Evolutionary conservation across 2,329 filamentous ascomycete genomes (phyloP), one percentile per base, ranked within the genome.

Genomic region (Fusarium agapanthi): DNA sequence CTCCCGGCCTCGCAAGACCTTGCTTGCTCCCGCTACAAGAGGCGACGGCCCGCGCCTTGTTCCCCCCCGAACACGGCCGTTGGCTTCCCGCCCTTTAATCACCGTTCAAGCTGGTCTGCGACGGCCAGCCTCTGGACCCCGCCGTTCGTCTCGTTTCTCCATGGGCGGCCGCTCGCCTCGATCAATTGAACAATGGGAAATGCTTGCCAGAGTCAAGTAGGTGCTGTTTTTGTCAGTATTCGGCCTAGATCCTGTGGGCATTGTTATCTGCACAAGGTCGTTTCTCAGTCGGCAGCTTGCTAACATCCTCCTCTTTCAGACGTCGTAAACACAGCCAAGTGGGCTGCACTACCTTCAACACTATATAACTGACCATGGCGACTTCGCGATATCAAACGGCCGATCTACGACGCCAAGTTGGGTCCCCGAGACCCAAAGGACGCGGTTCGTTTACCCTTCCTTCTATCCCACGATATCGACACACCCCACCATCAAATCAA

Each of bases 361-460:
- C 69, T 74, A 69, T 74, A 67, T 75, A 75, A 76, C 64, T 79
- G 75, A 83, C 75, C 76, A 86, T 86, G 85, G 83, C 85, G 75
- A 81, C 84, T 61, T 83, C 84, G 76, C 83, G 84, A 75, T 85
- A 84, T 76, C 80, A 82, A 67, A 75, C 82, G 68, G 80, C 82
- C 78, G 86, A 87, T 77, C 81, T 86, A 71, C 85, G 85, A 77
- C 85, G 86, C 65, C 85, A 86, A 76, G 84, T 88, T 72, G 86
- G 86, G 72, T 89, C 88, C 66, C 88, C 88, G 43, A 85, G 87
- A 79, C 86, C 87, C 34, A 90, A 89, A 79, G 84, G 84, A 75
- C 86, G 87, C 81, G 87, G 87, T 87, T 81, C 75, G 86, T 83
- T 44, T 44, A 28, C 65, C 67, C 50, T 61, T 60, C 51, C 48